These are phyloP conservation scores for Grifola frondosa DNA, from an alignment of 1,284 basidiomycete species.

Conservation along the genomic window DNA sequence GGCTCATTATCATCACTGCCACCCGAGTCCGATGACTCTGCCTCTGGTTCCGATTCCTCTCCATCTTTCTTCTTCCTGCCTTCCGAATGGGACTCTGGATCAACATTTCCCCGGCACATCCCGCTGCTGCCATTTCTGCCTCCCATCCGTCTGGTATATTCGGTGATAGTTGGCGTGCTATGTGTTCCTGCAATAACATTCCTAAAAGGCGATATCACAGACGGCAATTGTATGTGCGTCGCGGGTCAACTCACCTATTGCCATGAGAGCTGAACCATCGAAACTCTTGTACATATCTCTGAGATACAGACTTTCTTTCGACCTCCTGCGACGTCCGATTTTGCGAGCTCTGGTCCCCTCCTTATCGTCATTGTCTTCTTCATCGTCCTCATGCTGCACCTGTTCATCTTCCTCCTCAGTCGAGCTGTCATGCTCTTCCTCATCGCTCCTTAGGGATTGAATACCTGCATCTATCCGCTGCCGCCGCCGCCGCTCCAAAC, in stretches of 20 bases:
- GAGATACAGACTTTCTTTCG: conserved; percentile 19
- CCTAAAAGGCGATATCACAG: conserved; percentile 37
- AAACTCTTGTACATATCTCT: conserved; percentile 71
- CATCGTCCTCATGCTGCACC: conserved; percentile 8
- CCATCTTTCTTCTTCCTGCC: conserved; percentile 13
- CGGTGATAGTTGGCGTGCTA: conserved; percentile 43
- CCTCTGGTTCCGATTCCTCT: conserved; percentile 12
- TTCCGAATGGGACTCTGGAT: conserved; percentile 7
- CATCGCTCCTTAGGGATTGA: conserved; percentile 1
- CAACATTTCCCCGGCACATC: conserved; percentile 2
- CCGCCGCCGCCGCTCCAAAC: conserved; percentile 3
- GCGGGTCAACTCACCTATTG: conserved; percentile 49
- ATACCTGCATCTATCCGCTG: background rate
- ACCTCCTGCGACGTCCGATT: conserved; percentile 8
- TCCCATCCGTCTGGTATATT: conserved; percentile 46
- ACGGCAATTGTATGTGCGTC: background rate
- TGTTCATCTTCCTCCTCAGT: conserved; percentile 10
- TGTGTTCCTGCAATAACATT: conserved; percentile 66
- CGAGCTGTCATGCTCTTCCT: conserved; percentile 8
- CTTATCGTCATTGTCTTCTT: conserved; percentile 11
- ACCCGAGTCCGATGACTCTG: conserved; percentile 5
- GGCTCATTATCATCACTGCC: background rate
- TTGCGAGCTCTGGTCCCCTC: too few species aligned
- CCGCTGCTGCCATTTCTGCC: conserved; percentile 20
- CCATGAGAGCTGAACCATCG: conserved; percentile 71